Percentiles rank a stretch among this genome's conserved stretches.
These are phyloP conservation scores for Trypanosomatidae sp. DNA, from an alignment of 208 protist species.

Conservation along the genomic window DNA sequence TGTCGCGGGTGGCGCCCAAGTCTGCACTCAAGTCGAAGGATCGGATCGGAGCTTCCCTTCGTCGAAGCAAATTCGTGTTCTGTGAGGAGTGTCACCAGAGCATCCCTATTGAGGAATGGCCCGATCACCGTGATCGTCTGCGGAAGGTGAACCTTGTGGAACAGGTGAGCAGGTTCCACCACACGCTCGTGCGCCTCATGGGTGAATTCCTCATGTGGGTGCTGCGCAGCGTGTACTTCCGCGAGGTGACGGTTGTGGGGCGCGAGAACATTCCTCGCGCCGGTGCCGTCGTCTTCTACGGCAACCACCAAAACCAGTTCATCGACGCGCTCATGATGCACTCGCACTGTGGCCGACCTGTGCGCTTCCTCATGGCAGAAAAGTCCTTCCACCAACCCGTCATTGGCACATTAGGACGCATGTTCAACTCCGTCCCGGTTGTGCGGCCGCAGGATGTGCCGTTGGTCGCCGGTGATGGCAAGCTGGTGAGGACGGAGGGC, in stretches of 20 bases:
- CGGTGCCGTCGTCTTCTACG: constrained; percentile 93
- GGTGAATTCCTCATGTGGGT: constrained; percentile 87
- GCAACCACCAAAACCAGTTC: constrained; percentile 94
- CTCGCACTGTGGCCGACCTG: constrained; percentile 64
- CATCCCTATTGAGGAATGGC: constrained; percentile 72
- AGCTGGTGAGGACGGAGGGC: constrained; percentile 46
- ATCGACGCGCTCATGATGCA: constrained; percentile 92
- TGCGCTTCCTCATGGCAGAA: constrained; percentile 94
- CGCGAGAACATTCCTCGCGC: constrained; percentile 84
- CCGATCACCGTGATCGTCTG: constrained; percentile 72
- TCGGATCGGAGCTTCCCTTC: constrained; percentile 38
- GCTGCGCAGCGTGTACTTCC: constrained; percentile 91
- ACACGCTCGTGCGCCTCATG: constrained; percentile 52
- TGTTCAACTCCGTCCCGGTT: constrained; percentile 92
- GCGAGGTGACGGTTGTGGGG: constrained; percentile 89
- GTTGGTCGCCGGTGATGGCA: constrained; percentile 48
- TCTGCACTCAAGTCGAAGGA: constrained; percentile 38
- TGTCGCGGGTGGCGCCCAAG: constrained; percentile 13
- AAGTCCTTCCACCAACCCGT: constrained; percentile 85
- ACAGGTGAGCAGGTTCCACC: constrained; percentile 52
- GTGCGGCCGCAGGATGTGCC: constrained; percentile 92
- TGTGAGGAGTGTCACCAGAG: constrained; percentile 65
- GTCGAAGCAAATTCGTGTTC: constrained; percentile 36
- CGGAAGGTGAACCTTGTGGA: constrained; percentile 55
- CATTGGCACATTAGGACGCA: constrained; percentile 81